Evolutionary conservation across 129 eudicot genomes (phyloP).

Genomic region (Centaurea solstitialis): DNA sequence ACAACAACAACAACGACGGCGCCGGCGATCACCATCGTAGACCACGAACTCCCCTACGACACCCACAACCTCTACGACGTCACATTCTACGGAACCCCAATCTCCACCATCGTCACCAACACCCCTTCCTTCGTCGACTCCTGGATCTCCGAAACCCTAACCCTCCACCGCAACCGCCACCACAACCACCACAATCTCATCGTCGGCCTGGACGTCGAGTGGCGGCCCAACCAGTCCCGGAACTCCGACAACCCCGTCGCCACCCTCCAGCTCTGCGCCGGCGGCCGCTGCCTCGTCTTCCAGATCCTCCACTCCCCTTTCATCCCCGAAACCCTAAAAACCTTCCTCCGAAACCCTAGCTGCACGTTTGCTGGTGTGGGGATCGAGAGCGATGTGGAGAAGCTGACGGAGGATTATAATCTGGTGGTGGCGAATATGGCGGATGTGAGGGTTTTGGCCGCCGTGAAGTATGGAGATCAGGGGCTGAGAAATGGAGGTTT

Average conservation of each 20-base stretch:
- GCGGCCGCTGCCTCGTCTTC: constrained; percentile 23
- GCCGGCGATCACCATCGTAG: constrained; percentile 29
- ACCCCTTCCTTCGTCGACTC: constrained; percentile 27
- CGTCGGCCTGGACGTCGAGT: constrained; percentile 46
- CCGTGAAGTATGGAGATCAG: constrained; percentile 11
- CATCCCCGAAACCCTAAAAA: constrained; percentile 1
- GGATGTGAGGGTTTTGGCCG: constrained; percentile 46
- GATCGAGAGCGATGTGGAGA: constrained; percentile 34
- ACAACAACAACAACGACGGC: too few relatives aligned
- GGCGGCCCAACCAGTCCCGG: constrained; percentile 34
- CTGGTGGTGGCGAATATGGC: constrained; percentile 20
- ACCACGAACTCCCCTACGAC: constrained; percentile 23
- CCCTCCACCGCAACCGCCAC: constrained; percentile 1
- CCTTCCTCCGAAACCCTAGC: constrained; percentile 17
- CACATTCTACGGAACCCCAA: constrained; percentile 15
- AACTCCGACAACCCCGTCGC: constrained; percentile 29
- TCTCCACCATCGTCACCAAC: constrained; percentile 29
- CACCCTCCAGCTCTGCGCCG: constrained; percentile 32
- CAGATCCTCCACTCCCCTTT: constrained; percentile 16
- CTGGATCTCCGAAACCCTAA: constrained; percentile 29
- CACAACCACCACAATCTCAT: constrained; percentile 15
- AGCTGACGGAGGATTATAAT: constrained; percentile 25
- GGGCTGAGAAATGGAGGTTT: constrained; percentile 42
- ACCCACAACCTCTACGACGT: constrained; percentile 35
- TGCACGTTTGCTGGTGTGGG: constrained; percentile 42